Evolutionary conservation across 2,329 filamentous ascomycete species (phyloP).

Genomic region (Curvularia sp.): DNA sequence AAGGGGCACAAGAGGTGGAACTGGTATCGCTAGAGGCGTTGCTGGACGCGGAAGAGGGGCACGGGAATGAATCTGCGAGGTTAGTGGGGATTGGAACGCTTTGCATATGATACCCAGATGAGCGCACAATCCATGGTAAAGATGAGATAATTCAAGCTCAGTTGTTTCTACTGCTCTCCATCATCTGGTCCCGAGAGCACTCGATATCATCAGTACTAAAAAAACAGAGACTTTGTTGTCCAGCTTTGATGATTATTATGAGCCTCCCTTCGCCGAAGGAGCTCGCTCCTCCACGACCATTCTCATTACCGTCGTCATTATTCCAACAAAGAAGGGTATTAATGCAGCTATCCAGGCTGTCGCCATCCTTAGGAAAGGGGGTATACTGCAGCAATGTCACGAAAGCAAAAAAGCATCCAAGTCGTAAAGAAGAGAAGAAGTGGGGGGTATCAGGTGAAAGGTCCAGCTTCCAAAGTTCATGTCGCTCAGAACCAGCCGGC

Average conservation of each 20-base stretch:
- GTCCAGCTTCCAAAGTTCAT: background rate
- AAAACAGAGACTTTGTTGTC: background rate
- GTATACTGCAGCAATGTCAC: constrained; percentile 40
- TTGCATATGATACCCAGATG: constrained; percentile 12
- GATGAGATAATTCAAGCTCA: constrained; percentile 1
- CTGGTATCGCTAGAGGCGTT: constrained; percentile 48
- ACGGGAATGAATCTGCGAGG: constrained; percentile 18
- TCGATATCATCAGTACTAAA: constrained; percentile 1
- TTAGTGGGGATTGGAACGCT: background rate
- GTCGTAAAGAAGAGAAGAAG: constrained; percentile 26
- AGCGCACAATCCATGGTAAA: constrained; percentile 1
- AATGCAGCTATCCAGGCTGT: constrained; percentile 38
- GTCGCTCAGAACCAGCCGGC: background rate
- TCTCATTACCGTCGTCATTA: constrained; percentile 8
- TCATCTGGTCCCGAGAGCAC: background rate
- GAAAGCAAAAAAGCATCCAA: constrained; percentile 14
- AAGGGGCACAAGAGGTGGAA: constrained; percentile 45
- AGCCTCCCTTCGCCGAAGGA: background rate
- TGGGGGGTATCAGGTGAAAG: constrained; percentile 12
- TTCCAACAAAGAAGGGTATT: constrained; percentile 12
- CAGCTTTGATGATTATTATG: background rate
- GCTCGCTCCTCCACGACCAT: background rate
- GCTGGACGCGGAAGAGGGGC: constrained; percentile 45
- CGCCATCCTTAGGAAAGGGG: constrained; percentile 29
- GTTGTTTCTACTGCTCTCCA: background rate